Conservation (phyloP, 2,329 filamentous ascomycete genomes). For the Endoconidiophora polonica region DNA sequence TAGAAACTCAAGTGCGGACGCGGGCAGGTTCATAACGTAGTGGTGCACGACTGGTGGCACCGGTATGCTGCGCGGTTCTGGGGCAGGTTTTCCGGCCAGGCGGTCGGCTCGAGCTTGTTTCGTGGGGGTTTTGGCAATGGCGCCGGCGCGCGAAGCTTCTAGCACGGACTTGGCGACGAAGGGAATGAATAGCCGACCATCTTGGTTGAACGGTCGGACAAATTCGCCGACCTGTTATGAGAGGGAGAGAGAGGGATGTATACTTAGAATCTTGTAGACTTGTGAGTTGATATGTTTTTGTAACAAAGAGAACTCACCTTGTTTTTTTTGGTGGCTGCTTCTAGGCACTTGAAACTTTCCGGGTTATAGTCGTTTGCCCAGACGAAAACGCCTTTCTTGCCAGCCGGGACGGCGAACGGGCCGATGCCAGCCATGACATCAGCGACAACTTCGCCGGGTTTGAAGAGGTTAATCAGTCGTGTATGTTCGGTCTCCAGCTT, state of each 20-base stretch:
- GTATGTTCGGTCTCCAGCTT: constrained; percentile 80
- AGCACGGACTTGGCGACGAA: constrained; percentile 46
- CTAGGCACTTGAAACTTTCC: constrained; percentile 60
- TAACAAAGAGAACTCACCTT: constrained; percentile 39
- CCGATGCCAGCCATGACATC: constrained; percentile 97
- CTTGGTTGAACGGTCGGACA: constrained; percentile 63
- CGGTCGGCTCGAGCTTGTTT: constrained; percentile 23
- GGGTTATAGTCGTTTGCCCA: constrained; percentile 97
- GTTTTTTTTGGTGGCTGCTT: constrained; percentile 55
- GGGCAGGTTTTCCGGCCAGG: constrained; percentile 17
- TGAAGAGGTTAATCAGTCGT: constrained; percentile 58
- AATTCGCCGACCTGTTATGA: constrained; percentile 39
- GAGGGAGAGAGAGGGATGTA: not conserved
- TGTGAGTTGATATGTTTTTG: constrained; percentile 11
- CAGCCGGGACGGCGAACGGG: constrained; percentile 83
- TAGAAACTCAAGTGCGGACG: constrained; percentile 73
- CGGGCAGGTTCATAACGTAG: constrained; percentile 96
- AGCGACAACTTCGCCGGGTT: constrained; percentile 73
- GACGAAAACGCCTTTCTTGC: constrained; percentile 77
- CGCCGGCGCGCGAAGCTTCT: constrained; percentile 30
- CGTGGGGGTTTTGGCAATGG: constrained; percentile 35
- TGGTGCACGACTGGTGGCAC: constrained; percentile 70
- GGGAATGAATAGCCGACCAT: constrained; percentile 68
- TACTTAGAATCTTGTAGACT: not conserved
- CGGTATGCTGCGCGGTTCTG: constrained; percentile 26